phyloP scores from a whole-genome alignment of 129 eudicot species.

The Scalesia atractyloides region DNA sequence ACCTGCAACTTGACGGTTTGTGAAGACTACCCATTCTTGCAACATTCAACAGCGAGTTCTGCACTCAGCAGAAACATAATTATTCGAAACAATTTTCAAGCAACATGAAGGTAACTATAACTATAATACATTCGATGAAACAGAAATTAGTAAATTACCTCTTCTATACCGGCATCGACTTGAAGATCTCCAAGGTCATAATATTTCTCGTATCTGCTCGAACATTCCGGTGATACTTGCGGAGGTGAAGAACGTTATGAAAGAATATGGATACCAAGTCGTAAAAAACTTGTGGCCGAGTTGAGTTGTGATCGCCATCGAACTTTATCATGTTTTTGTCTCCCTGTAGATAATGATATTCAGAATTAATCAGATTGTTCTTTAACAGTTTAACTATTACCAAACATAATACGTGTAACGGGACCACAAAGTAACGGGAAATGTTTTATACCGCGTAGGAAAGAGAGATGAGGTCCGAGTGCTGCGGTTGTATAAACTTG shows the following conservation, averaged over 20 bases:
- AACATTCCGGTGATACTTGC: conserved; percentile 45
- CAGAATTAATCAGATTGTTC: conserved; percentile 11
- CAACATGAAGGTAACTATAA: conserved; percentile 6
- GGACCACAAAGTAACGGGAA: conserved; percentile 16
- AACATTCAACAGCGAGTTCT: conserved; percentile 51
- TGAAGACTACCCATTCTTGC: conserved; percentile 28
- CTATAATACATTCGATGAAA: conserved; percentile 20
- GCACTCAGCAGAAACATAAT: conserved; percentile 22
- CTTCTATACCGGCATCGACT: conserved; percentile 63
- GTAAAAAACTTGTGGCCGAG: conserved; percentile 87
- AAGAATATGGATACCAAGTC: conserved; percentile 88
- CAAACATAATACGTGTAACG: conserved; percentile 14
- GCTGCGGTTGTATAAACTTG: conserved; percentile 85
- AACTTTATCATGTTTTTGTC: conserved; percentile 85
- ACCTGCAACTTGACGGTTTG: conserved; percentile 48
- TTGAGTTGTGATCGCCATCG: conserved; percentile 95
- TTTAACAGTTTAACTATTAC: conserved; percentile 28
- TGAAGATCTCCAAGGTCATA: conserved; percentile 71
- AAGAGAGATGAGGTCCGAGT: conserved; percentile 74
- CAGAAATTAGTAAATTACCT: conserved; percentile 71
- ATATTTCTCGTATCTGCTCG: conserved; percentile 60
- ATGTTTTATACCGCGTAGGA: conserved; percentile 64
- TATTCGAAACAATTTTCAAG: conserved; percentile 16
- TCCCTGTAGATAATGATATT: conserved; percentile 56
- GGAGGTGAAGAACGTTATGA: conserved; percentile 87